phyloP scores from a whole-genome alignment of 2,329 filamentous ascomycete species.

The Didymella keratinophila region DNA sequence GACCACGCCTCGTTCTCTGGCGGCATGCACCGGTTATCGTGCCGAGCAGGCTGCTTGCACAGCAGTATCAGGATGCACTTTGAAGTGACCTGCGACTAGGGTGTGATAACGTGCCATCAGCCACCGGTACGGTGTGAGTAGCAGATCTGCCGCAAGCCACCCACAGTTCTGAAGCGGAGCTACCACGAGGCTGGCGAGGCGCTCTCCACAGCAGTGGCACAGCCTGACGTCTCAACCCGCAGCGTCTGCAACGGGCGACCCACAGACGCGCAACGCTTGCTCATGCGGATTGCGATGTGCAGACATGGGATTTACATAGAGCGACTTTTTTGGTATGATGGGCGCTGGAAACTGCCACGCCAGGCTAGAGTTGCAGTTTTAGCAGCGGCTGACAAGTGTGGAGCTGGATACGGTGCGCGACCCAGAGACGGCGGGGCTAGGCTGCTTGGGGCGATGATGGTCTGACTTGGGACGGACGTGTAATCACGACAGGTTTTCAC shows the following conservation, averaged over 20 bases:
- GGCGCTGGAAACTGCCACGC: background rate
- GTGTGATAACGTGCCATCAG: background rate
- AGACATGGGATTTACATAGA: background rate
- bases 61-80: too few relatives aligned
- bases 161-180: constrained; percentile 7
- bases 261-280: constrained; percentile 7
- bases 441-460: background rate
- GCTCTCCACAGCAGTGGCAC: background rate
- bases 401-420: background rate
- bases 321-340: too few relatives aligned
- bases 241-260: background rate
- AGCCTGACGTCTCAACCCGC: background rate
- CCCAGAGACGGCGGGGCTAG: background rate
- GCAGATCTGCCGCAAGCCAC: constrained; percentile 1
- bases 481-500: background rate
- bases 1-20: background rate
- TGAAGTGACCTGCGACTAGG: too few relatives aligned
- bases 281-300: constrained; percentile 3
- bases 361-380: background rate
- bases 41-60: background rate
- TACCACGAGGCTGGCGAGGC: background rate
- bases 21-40: constrained; percentile 10
- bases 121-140: background rate
- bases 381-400: background rate
- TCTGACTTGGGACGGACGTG: background rate